These are phyloP conservation scores for Sclerotinia trifoliorum DNA, from an alignment of 2,329 filamentous ascomycete genomes.

Conservation along the genomic window DNA sequence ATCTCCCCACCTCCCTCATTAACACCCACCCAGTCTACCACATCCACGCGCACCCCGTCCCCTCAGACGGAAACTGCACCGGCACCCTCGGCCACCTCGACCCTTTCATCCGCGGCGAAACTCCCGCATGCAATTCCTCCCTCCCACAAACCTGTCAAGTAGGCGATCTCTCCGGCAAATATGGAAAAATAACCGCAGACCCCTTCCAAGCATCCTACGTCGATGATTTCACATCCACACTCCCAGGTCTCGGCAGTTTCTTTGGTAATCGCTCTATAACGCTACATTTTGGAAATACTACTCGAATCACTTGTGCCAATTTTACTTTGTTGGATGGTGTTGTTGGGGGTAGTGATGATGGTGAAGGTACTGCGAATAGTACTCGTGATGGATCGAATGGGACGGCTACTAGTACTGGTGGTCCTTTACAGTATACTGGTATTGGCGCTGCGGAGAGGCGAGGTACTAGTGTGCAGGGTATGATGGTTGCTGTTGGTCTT, in stretches of 20 bases:
- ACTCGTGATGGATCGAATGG: slow-evolving; percentile 1
- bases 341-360: neutral
- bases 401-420: slow-evolving; percentile 10
- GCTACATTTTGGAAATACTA: slow-evolving; percentile 63
- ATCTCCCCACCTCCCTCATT: slow-evolving; percentile 3
- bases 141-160: slow-evolving; percentile 67
- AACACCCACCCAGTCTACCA: slow-evolving; percentile 59
- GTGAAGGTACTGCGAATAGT: neutral
- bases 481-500: neutral
- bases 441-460: slow-evolving; percentile 13
- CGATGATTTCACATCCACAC: slow-evolving; percentile 59
- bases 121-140: slow-evolving; percentile 56
- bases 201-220: slow-evolving; percentile 51
- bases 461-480: neutral
- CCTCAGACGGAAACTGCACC: slow-evolving; percentile 68
- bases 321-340: slow-evolving; percentile 43
- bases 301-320: slow-evolving; percentile 64
- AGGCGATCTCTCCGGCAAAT: slow-evolving; percentile 74
- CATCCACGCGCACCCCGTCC: slow-evolving; percentile 65
- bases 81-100: slow-evolving; percentile 67
- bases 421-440: slow-evolving; percentile 1
- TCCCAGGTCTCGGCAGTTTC: slow-evolving; percentile 52
- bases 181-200: slow-evolving; percentile 57
- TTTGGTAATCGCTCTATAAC: slow-evolving; percentile 65
- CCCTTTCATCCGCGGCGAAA: slow-evolving; percentile 60